Evolutionary conservation across 257 asterid species (phyloP).

Genomic region (Henckelia pumila): DNA sequence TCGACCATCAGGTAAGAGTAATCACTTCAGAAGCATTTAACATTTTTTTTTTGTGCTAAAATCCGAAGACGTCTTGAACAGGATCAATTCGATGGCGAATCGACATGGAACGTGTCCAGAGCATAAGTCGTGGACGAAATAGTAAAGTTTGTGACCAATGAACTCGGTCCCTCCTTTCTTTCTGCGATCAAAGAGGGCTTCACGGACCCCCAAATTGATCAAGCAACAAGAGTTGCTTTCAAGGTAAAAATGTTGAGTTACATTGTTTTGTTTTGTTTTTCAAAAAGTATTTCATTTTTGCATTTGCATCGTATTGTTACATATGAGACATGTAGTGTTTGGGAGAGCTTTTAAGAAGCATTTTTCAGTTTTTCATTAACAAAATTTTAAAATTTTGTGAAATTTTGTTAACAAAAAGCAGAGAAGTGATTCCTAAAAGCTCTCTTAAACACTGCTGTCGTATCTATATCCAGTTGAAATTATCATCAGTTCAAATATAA

Average conservation of each 20-base stretch:
- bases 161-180: constrained; percentile 41
- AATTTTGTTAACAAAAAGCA: too few species aligned
- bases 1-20: constrained; percentile 52
- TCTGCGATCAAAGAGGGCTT: constrained; percentile 57
- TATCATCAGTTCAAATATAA: not conserved
- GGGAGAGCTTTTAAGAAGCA: too few species aligned
- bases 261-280: too few species aligned
- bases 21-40: not conserved
- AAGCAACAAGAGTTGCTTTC: constrained; percentile 66
- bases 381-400: too few species aligned
- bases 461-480: too few species aligned
- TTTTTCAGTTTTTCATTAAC: too few species aligned
- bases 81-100: constrained; percentile 50
- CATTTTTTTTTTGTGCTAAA: too few species aligned
- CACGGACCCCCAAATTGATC: constrained; percentile 49
- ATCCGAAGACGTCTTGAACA: constrained; percentile 30
- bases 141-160: constrained; percentile 33
- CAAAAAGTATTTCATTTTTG: too few species aligned
- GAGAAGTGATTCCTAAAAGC: too few species aligned
- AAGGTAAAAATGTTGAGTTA: constrained; percentile 50
- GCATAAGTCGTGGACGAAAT: constrained; percentile 35
- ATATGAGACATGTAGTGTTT: too few species aligned
- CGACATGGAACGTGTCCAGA: constrained; percentile 57
- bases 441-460: too few species aligned
- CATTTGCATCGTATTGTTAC: too few species aligned